Conservation (phyloP, 257 asterid species). For the Solanum ahanhuiri region DNA sequence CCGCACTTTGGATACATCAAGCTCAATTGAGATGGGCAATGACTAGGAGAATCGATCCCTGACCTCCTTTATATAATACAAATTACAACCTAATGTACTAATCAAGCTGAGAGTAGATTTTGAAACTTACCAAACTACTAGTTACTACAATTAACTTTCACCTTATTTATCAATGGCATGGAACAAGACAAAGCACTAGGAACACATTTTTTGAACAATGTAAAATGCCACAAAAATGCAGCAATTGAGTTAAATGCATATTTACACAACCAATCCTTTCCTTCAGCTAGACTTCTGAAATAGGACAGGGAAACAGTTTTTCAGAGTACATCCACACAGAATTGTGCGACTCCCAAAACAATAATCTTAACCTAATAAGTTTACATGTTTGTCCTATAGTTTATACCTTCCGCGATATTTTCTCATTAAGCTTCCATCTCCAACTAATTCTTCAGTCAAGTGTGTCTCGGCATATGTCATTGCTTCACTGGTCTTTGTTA, state of each 20-base stretch:
- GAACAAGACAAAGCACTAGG: neutral
- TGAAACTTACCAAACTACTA: neutral
- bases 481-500: neutral
- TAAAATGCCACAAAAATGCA: neutral
- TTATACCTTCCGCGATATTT: neutral
- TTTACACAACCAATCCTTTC: neutral
- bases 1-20: neutral
- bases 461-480: neutral
- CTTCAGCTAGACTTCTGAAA: neutral
- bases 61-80: neutral
- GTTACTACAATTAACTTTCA: neutral
- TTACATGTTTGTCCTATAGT: neutral
- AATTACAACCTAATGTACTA: neutral
- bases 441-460: neutral
- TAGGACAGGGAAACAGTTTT: neutral
- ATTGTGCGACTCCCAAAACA: neutral
- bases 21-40: neutral
- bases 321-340: neutral
- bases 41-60: neutral
- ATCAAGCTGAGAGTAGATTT: neutral
- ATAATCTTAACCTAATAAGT: neutral
- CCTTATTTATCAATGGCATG: neutral
- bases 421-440: neutral
- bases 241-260: neutral
- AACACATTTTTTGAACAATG: neutral